Percentiles rank a stretch among this genome's conserved stretches.
phyloP scores from a whole-genome alignment of 768 basidiomycete species.

The Amanita thiersii region DNA sequence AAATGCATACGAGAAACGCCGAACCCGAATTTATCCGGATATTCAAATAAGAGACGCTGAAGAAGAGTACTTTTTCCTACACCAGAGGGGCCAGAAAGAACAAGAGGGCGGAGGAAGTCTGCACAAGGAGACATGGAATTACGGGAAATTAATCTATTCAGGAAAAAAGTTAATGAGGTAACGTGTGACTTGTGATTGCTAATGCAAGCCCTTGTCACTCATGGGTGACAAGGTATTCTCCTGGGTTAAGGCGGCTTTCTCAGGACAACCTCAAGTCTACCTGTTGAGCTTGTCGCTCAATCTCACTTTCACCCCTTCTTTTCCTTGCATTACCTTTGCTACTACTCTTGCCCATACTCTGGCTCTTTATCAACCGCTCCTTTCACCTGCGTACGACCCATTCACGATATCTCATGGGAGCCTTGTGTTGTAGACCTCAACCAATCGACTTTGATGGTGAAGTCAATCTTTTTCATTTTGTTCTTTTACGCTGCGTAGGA shows the following conservation, averaged over 20 bases:
- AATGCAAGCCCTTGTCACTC: too few species aligned
- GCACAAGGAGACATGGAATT: constrained; percentile 14
- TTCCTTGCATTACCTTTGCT: not conserved
- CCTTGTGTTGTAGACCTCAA: constrained; percentile 29
- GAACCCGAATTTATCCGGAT: constrained; percentile 85
- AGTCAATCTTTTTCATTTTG: constrained; percentile 95
- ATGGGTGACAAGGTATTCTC: too few species aligned
- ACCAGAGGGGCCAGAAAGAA: constrained; percentile 88
- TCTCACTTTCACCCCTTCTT: constrained; percentile 5
- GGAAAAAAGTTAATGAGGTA: too few species aligned
- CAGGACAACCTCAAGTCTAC: too few species aligned
- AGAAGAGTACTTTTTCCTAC: constrained; percentile 93
- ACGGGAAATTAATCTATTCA: too few species aligned
- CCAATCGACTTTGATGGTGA: constrained; percentile 95
- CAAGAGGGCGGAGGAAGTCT: constrained; percentile 63
- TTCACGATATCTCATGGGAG: constrained; percentile 18
- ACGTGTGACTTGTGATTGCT: not conserved
- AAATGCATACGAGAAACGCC: constrained; percentile 74
- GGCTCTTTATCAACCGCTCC: constrained; percentile 5
- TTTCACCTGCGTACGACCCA: constrained; percentile 16
- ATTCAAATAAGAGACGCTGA: constrained; percentile 67
- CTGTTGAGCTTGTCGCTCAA: constrained; percentile 6
- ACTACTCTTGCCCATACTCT: not conserved
- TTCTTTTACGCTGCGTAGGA: constrained; percentile 91
- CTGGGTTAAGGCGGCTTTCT: too few species aligned